phyloP scores from a whole-genome alignment of 768 basidiomycete genomes.

The Boletus subcaerulescens region DNA sequence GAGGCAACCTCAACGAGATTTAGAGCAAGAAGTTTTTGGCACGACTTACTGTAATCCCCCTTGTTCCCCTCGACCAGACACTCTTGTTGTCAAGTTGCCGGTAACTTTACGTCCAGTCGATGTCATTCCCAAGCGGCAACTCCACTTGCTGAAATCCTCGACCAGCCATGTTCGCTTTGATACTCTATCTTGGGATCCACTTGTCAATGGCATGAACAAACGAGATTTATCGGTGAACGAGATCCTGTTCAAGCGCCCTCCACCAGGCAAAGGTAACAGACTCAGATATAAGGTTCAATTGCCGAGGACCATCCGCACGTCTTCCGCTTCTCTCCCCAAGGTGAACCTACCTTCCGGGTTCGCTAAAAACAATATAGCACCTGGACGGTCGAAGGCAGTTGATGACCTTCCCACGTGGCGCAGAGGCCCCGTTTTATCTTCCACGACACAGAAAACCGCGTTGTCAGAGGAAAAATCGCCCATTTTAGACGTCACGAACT shows the following conservation, averaged over 20 bases:
- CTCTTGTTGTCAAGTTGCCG: conserved; percentile 49
- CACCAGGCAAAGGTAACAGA: conserved; percentile 30
- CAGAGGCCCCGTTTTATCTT: conserved; percentile 24
- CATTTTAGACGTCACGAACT: conserved; percentile 54
- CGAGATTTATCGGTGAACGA: conserved; percentile 65
- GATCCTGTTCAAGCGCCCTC: conserved; percentile 53
- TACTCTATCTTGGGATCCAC: conserved; percentile 68
- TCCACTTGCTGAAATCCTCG: conserved; percentile 41
- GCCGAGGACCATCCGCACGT: conserved; percentile 23
- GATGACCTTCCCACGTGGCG: conserved; percentile 42
- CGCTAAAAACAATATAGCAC: conserved; percentile 12
- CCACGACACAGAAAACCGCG: conserved; percentile 5
- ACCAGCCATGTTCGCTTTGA: conserved; percentile 51
- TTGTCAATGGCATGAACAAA: conserved; percentile 59
- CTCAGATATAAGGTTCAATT: conserved; percentile 36
- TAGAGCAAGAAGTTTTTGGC: conserved; percentile 43
- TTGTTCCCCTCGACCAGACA: conserved; percentile 41
- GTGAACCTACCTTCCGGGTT: conserved; percentile 39
- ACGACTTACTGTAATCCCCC: conserved; percentile 50
- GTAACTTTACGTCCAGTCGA: conserved; percentile 40
- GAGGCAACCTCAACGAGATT: conserved; percentile 36
- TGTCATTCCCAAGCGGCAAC: conserved; percentile 46
- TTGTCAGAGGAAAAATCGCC: conserved; percentile 11
- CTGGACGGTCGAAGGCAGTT: conserved; percentile 32
- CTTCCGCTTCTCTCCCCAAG: conserved; percentile 25